phyloP scores from a whole-genome alignment of 345 rosid species.

The Eucalyptus pauciflora region DNA sequence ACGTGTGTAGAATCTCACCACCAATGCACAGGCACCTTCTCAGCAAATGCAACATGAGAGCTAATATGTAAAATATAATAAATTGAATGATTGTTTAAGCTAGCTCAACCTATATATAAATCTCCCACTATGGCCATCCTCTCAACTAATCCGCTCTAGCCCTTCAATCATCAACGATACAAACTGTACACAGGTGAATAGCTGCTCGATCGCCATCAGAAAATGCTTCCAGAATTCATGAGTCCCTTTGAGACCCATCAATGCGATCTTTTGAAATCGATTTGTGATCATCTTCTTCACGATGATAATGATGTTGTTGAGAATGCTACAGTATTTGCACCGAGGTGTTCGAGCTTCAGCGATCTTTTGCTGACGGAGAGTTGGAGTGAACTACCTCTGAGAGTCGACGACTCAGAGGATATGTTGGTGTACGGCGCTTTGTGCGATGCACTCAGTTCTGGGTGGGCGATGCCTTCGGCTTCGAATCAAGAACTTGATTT shows the following conservation, averaged over 20 bases:
- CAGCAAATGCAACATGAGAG: not conserved
- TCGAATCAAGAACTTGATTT: not conserved
- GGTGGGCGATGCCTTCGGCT: slow-evolving; percentile 6
- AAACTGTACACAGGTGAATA: not conserved
- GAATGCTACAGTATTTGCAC: not conserved
- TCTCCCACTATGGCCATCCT: not conserved
- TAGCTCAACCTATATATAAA: not conserved
- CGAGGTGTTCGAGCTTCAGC: slow-evolving; percentile 16
- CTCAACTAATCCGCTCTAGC: not conserved
- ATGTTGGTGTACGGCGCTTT: slow-evolving; percentile 20
- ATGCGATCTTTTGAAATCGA: not conserved
- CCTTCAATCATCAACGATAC: not conserved
- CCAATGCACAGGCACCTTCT: not conserved
- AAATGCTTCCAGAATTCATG: not conserved
- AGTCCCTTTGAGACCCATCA: not conserved
- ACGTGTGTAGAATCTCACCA: not conserved
- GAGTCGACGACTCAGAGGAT: slow-evolving; percentile 25
- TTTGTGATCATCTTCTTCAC: not conserved
- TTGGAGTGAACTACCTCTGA: slow-evolving; percentile 28
- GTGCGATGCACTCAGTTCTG: slow-evolving; percentile 15
- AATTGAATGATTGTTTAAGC: not conserved
- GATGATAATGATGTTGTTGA: not conserved
- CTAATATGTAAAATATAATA: not conserved
- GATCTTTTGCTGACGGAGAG: slow-evolving; percentile 11
- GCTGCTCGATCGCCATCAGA: not conserved